Base-by-base conservation (phyloP, 2,329 filamentous ascomycete genomes). In the Botrytis cinerea region DNA sequence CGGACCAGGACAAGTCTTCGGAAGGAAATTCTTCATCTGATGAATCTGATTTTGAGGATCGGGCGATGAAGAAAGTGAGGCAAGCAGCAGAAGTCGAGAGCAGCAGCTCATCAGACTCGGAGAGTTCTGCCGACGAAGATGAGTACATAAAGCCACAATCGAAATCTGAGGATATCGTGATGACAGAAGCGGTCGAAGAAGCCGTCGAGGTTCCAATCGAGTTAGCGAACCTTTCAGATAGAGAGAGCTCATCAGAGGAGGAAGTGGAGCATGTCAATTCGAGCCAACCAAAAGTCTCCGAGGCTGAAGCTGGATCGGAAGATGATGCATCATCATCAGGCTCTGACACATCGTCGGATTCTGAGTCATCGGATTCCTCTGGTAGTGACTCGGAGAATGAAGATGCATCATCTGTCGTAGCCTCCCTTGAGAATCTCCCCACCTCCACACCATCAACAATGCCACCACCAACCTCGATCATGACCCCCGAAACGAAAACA, bases 1-100 rank as follows among this genome's bases (percentile, higher is more conserved):
- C 46, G 28, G 76, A 78, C 20, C 71, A 78, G 14, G 74, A 73
- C 16, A 79, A 78, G 69, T 78, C 77, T 67, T 79, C 79, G 54
- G 77, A 76, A n/a, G 78, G 76, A 16, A 75, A 78, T 22, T 77
- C 77, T 32, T 54, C 69, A 38, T 64, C n/a, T 3, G 64, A 54
- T 62, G 64, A 68, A 32, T 69, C 59, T 22, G 74, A 69, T 25
- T 68, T 68, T 10, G 72, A 75, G 25, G 63, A 64, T 28, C 14
- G 46, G n/a, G 70, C 40, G 7, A 40, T 43, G 32, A 66, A 57
- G 61, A 51, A 72, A 43, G 60, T 43, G 60, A 64, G 35, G 32
- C 32, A 57, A 18, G 48, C 70, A 57, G 46, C 61, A 32, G 60
- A 72, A 54, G 60, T 66, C 22, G 48, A 64, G n/a, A 54, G 61